Percentiles rank a stretch among this genome's conserved stretches.
These are phyloP conservation scores for Verticillium alfalfae DNA, from an alignment of 2,329 filamentous ascomycete species.

Conservation along the genomic window DNA sequence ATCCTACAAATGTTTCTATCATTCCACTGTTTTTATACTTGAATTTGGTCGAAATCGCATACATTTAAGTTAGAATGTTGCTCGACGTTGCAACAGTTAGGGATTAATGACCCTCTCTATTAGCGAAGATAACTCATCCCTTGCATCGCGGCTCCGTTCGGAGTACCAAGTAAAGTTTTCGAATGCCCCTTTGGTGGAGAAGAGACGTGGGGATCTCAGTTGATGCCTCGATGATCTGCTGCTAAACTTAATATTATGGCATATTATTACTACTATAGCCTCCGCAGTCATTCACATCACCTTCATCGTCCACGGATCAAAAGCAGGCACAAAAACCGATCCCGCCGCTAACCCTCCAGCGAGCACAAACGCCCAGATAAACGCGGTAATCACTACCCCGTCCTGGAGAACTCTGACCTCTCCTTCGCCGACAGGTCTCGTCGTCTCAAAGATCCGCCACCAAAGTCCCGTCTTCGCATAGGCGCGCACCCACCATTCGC, in stretches of 20 bases:
- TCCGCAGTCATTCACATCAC: not conserved
- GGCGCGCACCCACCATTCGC: conserved; percentile 15
- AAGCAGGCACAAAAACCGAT: conserved; percentile 13
- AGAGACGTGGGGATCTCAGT: no score
- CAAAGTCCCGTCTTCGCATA: conserved; percentile 13
- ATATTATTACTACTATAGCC: not conserved
- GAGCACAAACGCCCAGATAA: conserved; percentile 18
- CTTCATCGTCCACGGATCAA: conserved; percentile 5
- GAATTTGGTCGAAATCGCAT: no score
- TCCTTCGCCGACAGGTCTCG: conserved; percentile 15
- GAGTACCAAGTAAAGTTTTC: no score
- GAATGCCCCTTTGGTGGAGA: no score
- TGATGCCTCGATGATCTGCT: no score
- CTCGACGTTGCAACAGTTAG: no score
- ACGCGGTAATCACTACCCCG: conserved; percentile 18
- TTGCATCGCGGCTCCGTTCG: no score
- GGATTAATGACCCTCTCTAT: no score
- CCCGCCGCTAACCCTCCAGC: conserved; percentile 14
- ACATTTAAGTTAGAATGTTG: no score
- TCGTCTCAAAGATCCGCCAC: conserved; percentile 14
- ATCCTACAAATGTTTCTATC: no score
- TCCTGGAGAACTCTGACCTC: conserved; percentile 19
- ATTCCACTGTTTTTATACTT: no score
- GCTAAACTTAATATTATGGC: not conserved
- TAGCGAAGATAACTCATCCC: no score